Conservation (phyloP, 148 eudicot species). For the Bassia scoparia region DNA sequence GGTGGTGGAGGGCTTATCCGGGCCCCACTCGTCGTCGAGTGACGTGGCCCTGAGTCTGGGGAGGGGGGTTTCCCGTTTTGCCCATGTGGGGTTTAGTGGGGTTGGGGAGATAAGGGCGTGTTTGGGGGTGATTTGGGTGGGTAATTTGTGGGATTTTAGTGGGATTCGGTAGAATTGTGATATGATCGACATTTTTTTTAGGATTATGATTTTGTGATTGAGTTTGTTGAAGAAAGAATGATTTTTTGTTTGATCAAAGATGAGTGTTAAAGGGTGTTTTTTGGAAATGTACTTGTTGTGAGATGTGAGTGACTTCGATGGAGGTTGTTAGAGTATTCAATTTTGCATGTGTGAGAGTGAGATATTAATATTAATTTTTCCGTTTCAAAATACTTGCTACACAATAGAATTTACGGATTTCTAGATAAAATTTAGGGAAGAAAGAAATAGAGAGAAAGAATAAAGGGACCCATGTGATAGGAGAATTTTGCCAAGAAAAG, state of each 20-base stretch:
- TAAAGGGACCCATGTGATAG: too few species aligned
- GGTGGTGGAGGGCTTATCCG: constrained; percentile 26
- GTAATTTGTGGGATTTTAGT: constrained; percentile 15
- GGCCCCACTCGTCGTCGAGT: constrained; percentile 23
- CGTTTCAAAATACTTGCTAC: too few species aligned
- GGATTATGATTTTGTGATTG: background rate
- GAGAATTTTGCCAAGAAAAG: too few species aligned
- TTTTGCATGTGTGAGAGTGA: too few species aligned
- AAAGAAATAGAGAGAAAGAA: too few species aligned
- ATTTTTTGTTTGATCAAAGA: background rate
- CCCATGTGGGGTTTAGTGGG: constrained; percentile 14
- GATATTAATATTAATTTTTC: too few species aligned
- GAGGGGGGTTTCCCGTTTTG: constrained; percentile 8
- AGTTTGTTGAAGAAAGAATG: background rate
- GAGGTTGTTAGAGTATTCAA: background rate
- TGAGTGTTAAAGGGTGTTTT: background rate
- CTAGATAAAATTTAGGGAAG: too few species aligned
- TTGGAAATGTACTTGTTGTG: background rate
- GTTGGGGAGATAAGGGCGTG: constrained; percentile 8
- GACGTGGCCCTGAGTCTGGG: constrained; percentile 22
- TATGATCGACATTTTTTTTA: constrained; percentile 40
- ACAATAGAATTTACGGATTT: too few species aligned
- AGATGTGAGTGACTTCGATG: background rate
- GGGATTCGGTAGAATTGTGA: constrained; percentile 31
- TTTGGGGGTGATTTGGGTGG: constrained; percentile 26